Evolutionary conservation across 2,329 filamentous ascomycete genomes (phyloP), one percentile per base, ranked within the genome.

Genomic region (Ophiostoma australiae): DNA sequence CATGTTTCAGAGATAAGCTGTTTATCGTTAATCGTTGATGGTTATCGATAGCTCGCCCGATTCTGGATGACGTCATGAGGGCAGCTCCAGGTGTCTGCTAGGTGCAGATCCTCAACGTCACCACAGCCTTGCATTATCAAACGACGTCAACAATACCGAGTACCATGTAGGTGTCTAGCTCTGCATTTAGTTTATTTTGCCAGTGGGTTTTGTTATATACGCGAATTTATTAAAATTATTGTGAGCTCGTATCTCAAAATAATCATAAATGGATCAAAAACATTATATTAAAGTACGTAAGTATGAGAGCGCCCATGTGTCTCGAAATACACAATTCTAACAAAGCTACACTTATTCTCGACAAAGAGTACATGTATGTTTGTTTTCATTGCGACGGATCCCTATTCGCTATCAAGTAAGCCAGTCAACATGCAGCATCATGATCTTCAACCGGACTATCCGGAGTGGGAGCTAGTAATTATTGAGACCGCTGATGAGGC

Each of bases 1-100:
- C 52, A 58, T 58, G n/a, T 31, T 58, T 58, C 23, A 58, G 48
- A 58, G 52, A 58, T 58, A 58, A 58, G 52, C 52, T 58, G 52
- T 13, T n/a, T n/a, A n/a, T n/a, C n/a, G n/a, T 23, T 48, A 7
- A 13, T 15, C 11, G 39, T 41, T 41, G 10, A 39, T 44, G 41
- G 13, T 44, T 44, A 48, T 48, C 44, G 44, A 48, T 58, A 58
- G 52, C 52, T 58, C 52, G 11, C n/a, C n/a, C 48, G 48, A 55
- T 44, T 48, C 17, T n/a, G 17, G 20, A n/a, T 48, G 44, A 48
- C 44, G 44, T 48, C 44, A 48, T 48, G 44, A 8, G 17, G 20
- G 8, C 44, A 48, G 44, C 44, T 48, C 44, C 44, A 48, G 44
- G 44, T 48, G 44, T n/a, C n/a, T 20, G 20, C 17, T 48, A 48